A percentile compares a stretch with the other conserved stretches of the same genome.
These are phyloP conservation scores for Lichtheimia ornata DNA, from an alignment of 371 early-diverging fungal genomes.

Conservation along the genomic window DNA sequence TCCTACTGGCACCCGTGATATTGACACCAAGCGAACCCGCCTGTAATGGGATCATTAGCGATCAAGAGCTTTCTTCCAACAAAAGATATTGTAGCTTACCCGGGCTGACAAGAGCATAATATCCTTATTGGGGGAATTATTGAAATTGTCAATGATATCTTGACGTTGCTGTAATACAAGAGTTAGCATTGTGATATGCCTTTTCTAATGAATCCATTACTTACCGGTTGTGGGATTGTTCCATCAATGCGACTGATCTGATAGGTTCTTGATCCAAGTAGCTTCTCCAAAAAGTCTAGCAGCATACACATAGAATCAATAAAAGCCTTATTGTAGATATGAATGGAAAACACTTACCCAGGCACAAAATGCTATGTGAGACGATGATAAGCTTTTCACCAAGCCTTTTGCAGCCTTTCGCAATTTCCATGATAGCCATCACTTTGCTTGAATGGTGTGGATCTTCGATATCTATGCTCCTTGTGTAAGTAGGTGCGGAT, in stretches of 20 bases:
- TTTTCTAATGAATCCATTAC: not conserved
- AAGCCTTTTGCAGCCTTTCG: conserved; percentile 26
- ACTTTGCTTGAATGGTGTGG: conserved; percentile 32
- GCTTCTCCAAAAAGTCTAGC: conserved; percentile 55
- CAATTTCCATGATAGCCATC: conserved; percentile 22
- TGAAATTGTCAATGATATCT: conserved; percentile 77
- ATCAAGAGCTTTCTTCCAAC: too few species aligned
- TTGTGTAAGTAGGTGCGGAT: too few species aligned
- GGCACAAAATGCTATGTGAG: conserved; percentile 66
- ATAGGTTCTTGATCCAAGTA: conserved; percentile 15
- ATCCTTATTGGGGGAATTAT: conserved; percentile 40
- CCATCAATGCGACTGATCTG: conserved; percentile 57
- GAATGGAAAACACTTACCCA: conserved; percentile 48
- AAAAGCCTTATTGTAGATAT: conserved; percentile 5
- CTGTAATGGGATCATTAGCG: conserved; percentile 4
- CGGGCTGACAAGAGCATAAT: conserved; percentile 76
- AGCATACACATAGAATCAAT: not conserved
- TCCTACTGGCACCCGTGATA: conserved; percentile 83
- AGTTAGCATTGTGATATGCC: not conserved
- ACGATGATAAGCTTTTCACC: conserved; percentile 79
- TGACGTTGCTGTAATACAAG: conserved; percentile 55
- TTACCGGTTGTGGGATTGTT: conserved; percentile 28
- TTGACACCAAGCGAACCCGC: conserved; percentile 90
- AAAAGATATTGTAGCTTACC: conserved; percentile 17
- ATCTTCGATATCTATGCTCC: conserved; percentile 16